These are phyloP conservation scores for Rhodotorula paludigena DNA, from an alignment of 768 basidiomycete species.

Conservation along the genomic window DNA sequence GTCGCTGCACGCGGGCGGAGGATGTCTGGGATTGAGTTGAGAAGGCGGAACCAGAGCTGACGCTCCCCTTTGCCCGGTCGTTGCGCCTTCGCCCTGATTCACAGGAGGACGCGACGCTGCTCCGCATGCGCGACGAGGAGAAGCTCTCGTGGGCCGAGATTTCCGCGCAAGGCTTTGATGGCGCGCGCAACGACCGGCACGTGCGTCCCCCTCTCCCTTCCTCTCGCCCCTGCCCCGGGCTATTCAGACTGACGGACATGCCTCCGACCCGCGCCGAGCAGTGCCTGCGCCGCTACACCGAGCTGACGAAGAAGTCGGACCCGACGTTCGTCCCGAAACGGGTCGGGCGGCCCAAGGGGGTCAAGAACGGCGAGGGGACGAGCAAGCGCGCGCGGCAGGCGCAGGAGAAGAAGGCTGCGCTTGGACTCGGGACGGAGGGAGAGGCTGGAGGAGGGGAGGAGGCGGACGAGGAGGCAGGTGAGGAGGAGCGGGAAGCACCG, in stretches of 20 bases:
- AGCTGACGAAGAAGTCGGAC: neutral
- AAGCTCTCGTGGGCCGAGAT: conserved; percentile 22
- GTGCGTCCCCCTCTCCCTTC: conserved; percentile 2
- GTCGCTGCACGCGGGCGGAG: neutral
- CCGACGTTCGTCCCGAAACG: too few relatives aligned
- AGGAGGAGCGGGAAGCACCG: too few relatives aligned
- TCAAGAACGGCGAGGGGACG: neutral
- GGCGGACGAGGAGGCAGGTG: neutral
- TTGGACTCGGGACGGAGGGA: neutral
- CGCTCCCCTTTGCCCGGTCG: too few relatives aligned
- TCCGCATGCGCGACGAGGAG: conserved; percentile 12
- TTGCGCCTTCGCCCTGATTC: too few relatives aligned
- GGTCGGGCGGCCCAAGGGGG: neutral
- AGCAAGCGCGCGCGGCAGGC: neutral
- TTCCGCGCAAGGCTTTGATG: neutral
- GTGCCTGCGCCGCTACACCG: conserved; percentile 21
- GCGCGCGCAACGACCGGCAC: conserved; percentile 10
- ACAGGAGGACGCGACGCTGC: conserved; percentile 23
- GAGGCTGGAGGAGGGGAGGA: neutral
- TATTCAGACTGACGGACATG: neutral
- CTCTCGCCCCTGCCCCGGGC: neutral
- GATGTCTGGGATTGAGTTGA: neutral
- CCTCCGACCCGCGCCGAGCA: neutral
- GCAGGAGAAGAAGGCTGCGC: neutral
- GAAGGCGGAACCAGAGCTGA: neutral